Percentiles rank a stretch among this genome's conserved stretches.
These are phyloP conservation scores for Salvia splendens DNA, from an alignment of 257 asterid species.

Conservation along the genomic window DNA sequence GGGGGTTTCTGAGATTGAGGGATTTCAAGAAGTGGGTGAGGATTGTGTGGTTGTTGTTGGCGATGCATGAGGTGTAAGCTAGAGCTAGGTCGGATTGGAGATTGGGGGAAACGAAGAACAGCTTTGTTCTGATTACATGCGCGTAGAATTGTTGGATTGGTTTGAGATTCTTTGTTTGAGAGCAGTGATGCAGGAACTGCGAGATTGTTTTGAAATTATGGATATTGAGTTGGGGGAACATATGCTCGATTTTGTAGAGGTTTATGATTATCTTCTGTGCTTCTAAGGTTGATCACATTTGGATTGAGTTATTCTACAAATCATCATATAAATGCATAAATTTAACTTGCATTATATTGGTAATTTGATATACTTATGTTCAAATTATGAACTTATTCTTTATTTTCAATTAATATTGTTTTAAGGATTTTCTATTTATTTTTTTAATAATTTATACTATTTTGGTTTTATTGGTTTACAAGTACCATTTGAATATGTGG, in stretches of 20 bases:
- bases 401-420: no score
- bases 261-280: not conserved
- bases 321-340: not conserved
- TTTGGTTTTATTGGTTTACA: no score
- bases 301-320: not conserved
- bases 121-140: constrained; percentile 51
- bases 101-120: constrained; percentile 55
- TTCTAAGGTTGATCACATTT: not conserved
- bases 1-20: constrained; percentile 53
- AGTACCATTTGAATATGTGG: no score
- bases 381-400: no score
- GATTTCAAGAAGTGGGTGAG: constrained; percentile 52
- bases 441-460: no score
- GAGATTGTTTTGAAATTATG: constrained; percentile 40
- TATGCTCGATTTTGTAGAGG: not conserved
- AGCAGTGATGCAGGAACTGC: constrained; percentile 52
- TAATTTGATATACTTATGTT: no score
- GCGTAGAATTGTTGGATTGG: constrained; percentile 49
- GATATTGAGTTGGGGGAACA: constrained; percentile 31
- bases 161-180: constrained; percentile 49
- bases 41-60: constrained; percentile 15
- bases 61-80: constrained; percentile 42
- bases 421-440: no score
- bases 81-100: constrained; percentile 60
- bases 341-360: no score